Percentiles rank a stretch among this genome's conserved stretches.
phyloP scores from a whole-genome alignment of 805 yeast species.

The Priceomyces medius region DNA sequence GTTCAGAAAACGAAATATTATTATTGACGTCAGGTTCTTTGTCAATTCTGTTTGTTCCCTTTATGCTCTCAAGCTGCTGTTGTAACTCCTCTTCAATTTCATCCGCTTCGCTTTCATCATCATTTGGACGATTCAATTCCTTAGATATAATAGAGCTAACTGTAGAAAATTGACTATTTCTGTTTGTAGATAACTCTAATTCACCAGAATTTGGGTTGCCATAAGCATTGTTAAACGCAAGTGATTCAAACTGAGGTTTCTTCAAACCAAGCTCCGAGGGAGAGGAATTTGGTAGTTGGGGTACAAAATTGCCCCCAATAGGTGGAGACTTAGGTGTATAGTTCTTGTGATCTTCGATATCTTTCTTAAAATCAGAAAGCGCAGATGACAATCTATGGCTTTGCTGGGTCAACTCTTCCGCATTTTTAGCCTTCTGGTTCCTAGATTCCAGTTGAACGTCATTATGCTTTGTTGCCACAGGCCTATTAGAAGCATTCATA shows the following conservation, averaged over 20 bases:
- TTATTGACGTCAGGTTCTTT: not conserved
- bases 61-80: slow-evolving; percentile 31
- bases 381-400: slow-evolving; percentile 24
- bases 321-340: slow-evolving; percentile 4
- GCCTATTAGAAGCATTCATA: not conserved
- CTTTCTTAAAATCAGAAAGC: slow-evolving; percentile 28
- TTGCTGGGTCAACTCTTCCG: not conserved
- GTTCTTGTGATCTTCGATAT: slow-evolving; percentile 23
- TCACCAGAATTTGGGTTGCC: not conserved
- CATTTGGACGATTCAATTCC: slow-evolving; percentile 22
- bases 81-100: slow-evolving; percentile 38
- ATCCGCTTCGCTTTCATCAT: slow-evolving; percentile 35
- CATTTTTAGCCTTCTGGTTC: no score
- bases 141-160: slow-evolving; percentile 43
- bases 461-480: not conserved
- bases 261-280: slow-evolving; percentile 16
- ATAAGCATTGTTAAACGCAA: slow-evolving; percentile 2
- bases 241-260: slow-evolving; percentile 9
- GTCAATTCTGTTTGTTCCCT: not conserved
- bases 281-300: slow-evolving; percentile 11
- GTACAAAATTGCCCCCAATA: slow-evolving; percentile 7
- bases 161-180: slow-evolving; percentile 39
- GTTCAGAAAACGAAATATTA: not conserved
- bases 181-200: slow-evolving; percentile 3
- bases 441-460: no score